phyloP scores from a whole-genome alignment of 805 yeast genomes.

The Millerozyma miso region DNA sequence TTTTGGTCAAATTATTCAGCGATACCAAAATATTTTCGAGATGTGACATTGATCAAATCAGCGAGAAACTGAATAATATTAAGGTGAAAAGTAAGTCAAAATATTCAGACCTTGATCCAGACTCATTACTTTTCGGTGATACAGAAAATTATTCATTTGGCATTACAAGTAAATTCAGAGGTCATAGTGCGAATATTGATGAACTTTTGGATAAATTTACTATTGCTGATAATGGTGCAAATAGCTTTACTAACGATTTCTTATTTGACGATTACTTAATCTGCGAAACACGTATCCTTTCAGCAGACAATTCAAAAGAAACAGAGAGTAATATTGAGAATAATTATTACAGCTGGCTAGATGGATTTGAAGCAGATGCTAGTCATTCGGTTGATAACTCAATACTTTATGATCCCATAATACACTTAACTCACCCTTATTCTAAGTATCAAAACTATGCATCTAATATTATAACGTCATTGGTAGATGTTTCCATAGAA shows the following conservation, averaged over 20 bases:
- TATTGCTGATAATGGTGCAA: neutral
- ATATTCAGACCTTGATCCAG: slow-evolving; percentile 21
- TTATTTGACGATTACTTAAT: neutral
- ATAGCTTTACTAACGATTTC: slow-evolving; percentile 3
- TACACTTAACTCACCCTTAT: slow-evolving; percentile 22
- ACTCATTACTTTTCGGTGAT: slow-evolving; percentile 37
- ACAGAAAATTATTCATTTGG: slow-evolving; percentile 51
- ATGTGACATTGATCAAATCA: slow-evolving; percentile 9
- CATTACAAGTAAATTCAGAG: slow-evolving; percentile 45
- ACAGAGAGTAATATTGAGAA: slow-evolving; percentile 27
- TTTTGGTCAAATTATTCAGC: slow-evolving; percentile 33
- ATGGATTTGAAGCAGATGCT: slow-evolving; percentile 22
- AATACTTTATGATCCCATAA: slow-evolving; percentile 31
- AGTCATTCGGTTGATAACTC: slow-evolving; percentile 20
- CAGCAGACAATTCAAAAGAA: neutral
- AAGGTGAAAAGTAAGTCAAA: slow-evolving; percentile 12
- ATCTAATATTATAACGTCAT: slow-evolving; percentile 26
- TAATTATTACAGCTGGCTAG: slow-evolving; percentile 26
- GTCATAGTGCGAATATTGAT: slow-evolving; percentile 24
- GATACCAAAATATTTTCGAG: slow-evolving; percentile 31
- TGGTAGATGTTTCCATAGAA: slow-evolving; percentile 77
- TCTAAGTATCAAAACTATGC: slow-evolving; percentile 22
- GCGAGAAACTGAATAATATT: slow-evolving; percentile 15
- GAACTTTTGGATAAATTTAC: slow-evolving; percentile 29
- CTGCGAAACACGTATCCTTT: neutral